Conservation (phyloP, 2,329 filamentous ascomycete species). For the Cytospora leucostoma region DNA sequence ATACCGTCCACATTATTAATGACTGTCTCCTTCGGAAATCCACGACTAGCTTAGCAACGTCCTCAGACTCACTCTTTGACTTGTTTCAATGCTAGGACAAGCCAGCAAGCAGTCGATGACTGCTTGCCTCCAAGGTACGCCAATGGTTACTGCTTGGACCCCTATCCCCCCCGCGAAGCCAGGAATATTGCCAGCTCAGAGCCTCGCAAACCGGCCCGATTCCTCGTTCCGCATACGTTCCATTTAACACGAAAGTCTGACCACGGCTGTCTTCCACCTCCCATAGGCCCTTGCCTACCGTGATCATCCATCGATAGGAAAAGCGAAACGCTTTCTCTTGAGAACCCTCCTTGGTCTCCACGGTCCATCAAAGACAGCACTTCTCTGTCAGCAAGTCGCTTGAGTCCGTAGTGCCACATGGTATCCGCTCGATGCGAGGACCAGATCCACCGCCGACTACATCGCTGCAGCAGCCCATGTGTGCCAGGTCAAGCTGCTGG, state of each 20-base stretch:
- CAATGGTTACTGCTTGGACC: neutral
- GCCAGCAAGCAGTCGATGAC: neutral
- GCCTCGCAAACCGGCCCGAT: neutral
- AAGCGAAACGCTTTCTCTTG: neutral
- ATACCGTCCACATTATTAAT: neutral
- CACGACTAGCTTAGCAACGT: neutral
- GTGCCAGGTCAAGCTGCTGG: neutral
- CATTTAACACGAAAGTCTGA: neutral
- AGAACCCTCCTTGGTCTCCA: neutral
- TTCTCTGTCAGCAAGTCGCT: neutral
- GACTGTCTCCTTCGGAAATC: neutral
- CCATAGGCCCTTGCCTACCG: neutral
- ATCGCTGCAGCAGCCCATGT: neutral
- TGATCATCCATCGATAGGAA: neutral
- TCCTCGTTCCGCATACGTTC: neutral
- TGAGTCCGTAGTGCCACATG: neutral
- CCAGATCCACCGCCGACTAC: neutral
- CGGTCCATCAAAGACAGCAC: neutral
- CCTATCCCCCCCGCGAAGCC: neutral
- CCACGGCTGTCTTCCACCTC: neutral
- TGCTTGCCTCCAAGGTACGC: slow-evolving; percentile 1
- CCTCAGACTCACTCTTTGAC: neutral
- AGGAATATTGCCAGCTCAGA: neutral
- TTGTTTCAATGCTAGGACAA: neutral
- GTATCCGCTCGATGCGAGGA: neutral